Conservation (phyloP, 768 basidiomycete species). For the Pleurotus pulmonarius region DNA sequence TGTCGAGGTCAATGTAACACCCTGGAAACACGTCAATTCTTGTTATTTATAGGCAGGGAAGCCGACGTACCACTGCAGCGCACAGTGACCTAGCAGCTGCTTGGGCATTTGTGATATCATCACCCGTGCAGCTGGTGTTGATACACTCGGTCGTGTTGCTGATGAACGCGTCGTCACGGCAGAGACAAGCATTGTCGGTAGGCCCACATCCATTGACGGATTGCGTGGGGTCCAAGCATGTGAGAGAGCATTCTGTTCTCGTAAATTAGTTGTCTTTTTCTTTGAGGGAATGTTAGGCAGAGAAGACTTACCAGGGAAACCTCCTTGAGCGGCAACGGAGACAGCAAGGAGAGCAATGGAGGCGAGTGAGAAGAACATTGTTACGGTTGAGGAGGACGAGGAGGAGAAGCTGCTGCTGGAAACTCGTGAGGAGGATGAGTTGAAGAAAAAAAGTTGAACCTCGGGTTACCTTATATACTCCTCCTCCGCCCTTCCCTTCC, state of each 20-base stretch:
- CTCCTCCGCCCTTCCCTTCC: too few relatives aligned
- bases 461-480: conserved; percentile 1
- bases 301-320: background rate
- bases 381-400: background rate
- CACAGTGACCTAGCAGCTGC: conserved; percentile 39
- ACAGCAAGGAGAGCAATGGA: conserved; percentile 4
- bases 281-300: background rate
- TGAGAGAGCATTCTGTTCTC: conserved; percentile 43
- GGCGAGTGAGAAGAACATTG: conserved; percentile 4
- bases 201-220: conserved; percentile 34
- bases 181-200: conserved; percentile 57
- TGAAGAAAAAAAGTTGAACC: conserved; percentile 5
- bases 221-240: conserved; percentile 44
- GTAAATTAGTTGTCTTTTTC: background rate
- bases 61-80: conserved; percentile 41
- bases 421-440: conserved; percentile 2
- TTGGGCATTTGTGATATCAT: conserved; percentile 43
- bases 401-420: background rate
- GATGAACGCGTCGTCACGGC: conserved; percentile 45
- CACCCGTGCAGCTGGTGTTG: conserved; percentile 35
- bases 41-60: background rate
- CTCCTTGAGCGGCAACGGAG: background rate
- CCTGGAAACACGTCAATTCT: conserved; percentile 28
- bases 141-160: conserved; percentile 46
- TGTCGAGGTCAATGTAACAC: conserved; percentile 44